A percentile compares a stretch with the other conserved stretches of the same genome.
Conservation (phyloP, 176 grass and related monocot species). For the Chloris gayana region DNA sequence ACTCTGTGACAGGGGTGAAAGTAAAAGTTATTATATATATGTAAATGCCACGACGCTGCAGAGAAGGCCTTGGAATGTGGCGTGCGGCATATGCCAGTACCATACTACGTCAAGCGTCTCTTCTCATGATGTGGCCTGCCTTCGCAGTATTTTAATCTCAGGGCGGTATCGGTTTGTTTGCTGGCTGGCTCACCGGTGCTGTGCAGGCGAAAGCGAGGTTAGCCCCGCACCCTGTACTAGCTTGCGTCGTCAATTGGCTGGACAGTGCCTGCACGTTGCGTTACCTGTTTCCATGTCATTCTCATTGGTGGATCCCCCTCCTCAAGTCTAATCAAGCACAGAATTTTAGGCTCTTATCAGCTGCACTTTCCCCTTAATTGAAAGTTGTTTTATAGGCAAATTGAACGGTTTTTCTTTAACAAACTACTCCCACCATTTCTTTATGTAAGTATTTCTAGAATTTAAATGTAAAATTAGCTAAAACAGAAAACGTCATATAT, state of each 20-base stretch:
- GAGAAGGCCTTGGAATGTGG: slow-evolving; percentile 7
- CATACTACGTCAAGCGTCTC: slow-evolving; percentile 38
- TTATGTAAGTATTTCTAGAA: no score
- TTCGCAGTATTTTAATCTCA: slow-evolving; percentile 20
- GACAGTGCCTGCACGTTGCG: slow-evolving; percentile 28
- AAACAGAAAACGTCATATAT: no score
- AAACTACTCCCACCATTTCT: no score
- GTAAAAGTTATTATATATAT: slow-evolving; percentile 17
- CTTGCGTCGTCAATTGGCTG: slow-evolving; percentile 34
- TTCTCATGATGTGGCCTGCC: slow-evolving; percentile 13
- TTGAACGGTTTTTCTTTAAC: no score
- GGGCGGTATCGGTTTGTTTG: not conserved
- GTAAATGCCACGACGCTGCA: not conserved
- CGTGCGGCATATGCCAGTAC: slow-evolving; percentile 11
- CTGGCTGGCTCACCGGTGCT: slow-evolving; percentile 29
- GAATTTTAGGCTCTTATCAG: not conserved
- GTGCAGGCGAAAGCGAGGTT: slow-evolving; percentile 26
- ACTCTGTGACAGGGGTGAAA: slow-evolving; percentile 20
- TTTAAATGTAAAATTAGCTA: no score
- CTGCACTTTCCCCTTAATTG: not conserved
- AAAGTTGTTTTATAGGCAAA: no score
- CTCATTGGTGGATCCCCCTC: slow-evolving; percentile 27
- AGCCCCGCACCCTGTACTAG: not conserved
- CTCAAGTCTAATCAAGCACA: not conserved
- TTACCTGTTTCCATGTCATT: slow-evolving; percentile 21